Base-by-base conservation (phyloP, 2,329 filamentous ascomycete genomes). In the Cercospora sp. region DNA sequence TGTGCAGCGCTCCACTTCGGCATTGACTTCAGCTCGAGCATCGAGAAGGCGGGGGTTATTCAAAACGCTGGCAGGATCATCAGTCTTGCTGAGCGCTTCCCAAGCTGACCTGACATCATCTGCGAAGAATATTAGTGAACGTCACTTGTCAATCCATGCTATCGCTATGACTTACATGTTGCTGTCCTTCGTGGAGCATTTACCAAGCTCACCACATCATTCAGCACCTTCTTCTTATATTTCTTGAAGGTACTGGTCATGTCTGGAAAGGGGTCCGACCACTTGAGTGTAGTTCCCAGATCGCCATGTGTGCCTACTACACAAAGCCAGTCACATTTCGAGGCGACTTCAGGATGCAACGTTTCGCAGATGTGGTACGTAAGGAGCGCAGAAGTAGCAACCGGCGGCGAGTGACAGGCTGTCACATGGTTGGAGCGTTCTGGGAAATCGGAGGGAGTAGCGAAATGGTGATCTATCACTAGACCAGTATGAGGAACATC, bases 181-280 rank as follows among this genome's bases (percentile, higher is more conserved):
- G 88, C 83, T 5, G 88, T 89, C 36, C 89, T 81, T 6, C 89
- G 81, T 5, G 89, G 89, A 20, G 89, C 89, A 71, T 91, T 91
- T 68, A 91, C 81, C 1, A 89, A 82, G 0, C 87, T 85, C 0
- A 90, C 87, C 3, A 88, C 87, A 13, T 88, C 85, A 68, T 89
- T 90, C 64, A 91, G 77, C 0, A 84, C 79, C 71, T 88, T 90
- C 72, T 88, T 90, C 0, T 87, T 86, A 72, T 89, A 82, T 13
- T 76, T 79, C 72, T 89, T 90, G 72, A 91, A 42, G 36, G 87
- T 0, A 85, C 85, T 1, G 81, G 76, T 18, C 87, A 91, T 90
- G 68, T 90, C 86, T 1, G 89, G 89, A 69, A 91, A 90, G 0
- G 89, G 89, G 0, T 84, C 82, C 23, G 86, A 79, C 89, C 89